Evolutionary conservation across 2,329 filamentous ascomycete genomes (phyloP), one percentile per base, ranked within the genome.

Genomic region (Cladosporium sp.): DNA sequence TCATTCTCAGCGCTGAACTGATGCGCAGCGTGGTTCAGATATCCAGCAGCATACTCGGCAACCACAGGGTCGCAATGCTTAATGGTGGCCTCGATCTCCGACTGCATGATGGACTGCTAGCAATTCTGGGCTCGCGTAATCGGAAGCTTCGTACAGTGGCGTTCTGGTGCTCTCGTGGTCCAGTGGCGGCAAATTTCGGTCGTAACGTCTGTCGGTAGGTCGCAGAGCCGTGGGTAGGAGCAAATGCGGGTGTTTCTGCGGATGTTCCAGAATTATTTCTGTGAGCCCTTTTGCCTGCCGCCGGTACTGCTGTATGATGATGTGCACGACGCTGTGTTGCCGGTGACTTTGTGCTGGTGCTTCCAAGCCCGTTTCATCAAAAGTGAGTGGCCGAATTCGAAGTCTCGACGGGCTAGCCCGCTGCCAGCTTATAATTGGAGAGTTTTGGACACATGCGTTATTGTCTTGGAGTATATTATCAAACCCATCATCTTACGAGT

Each of bases 11-110:
- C 87, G 67, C 88, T 84, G 84, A 91, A 96, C 61, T 91, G 84
- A 70, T 89, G 93, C 57, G 93, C 95, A 58, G 95, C 95, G 84
- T 99, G 94, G 74, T 89, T 93, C 72, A 99, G 85, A 77, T 98
- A 99, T 66, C 95, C 95, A 70, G 92, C 91, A 35, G 76, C 74
- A 70, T 79, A 79, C 58, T 77, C 73, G 23, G 75, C 74, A n/a
- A 79, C 72, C 57, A 78, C 73, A 23, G 77, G 72, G 65, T 79
- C 77, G 67, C 76, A 72, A 55, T 74, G 72, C 21, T 75, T 75
- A 28, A 76, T 67, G 67, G 76, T 75, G 8, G 75, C 69, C 57
- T 73, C 72, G 66, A 79, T 77, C 64, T 79, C 74, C 35, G 73
- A 70, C 70, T 78, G 75, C 77, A 78, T 78, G 35, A 65, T 67